Conservation (phyloP, 2,329 filamentous ascomycete genomes). For the Karstenula rhodostoma region DNA sequence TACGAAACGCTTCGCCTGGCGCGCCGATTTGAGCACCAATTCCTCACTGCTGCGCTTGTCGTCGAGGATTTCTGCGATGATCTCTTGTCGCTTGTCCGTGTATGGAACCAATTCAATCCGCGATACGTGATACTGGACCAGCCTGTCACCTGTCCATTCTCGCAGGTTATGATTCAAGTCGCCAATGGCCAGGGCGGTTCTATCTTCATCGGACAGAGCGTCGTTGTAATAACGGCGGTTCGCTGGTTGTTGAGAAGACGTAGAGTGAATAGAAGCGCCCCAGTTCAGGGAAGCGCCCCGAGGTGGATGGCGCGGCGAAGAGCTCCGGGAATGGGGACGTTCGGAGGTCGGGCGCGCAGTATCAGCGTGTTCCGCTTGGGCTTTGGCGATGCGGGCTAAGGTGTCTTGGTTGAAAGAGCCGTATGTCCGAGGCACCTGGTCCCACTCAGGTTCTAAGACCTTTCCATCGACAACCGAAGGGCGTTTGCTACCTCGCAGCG, state of each 20-base stretch:
- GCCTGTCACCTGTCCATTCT: conserved; percentile 23
- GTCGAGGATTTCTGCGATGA: conserved; percentile 18
- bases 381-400: neutral
- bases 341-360: neutral
- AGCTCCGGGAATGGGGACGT: neutral
- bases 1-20: conserved; percentile 21
- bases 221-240: conserved; percentile 32
- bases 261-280: neutral
- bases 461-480: conserved; percentile 1
- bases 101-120: conserved; percentile 21
- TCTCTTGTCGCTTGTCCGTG: conserved; percentile 18
- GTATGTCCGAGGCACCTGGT: neutral
- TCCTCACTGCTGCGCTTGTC: conserved; percentile 21
- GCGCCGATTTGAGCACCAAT: conserved; percentile 5
- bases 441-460: neutral
- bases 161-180: conserved; percentile 31
- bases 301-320: neutral
- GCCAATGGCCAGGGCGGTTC: conserved; percentile 23
- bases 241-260: conserved; percentile 3
- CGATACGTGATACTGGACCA: conserved; percentile 19
- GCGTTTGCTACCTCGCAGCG: neutral
- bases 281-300: neutral
- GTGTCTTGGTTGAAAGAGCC: conserved; percentile 3
- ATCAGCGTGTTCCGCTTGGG: neutral
- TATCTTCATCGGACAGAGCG: conserved; percentile 28